phyloP scores from a whole-genome alignment of 2,329 filamentous ascomycete species.

The Ophiocordyceps sinensis region DNA sequence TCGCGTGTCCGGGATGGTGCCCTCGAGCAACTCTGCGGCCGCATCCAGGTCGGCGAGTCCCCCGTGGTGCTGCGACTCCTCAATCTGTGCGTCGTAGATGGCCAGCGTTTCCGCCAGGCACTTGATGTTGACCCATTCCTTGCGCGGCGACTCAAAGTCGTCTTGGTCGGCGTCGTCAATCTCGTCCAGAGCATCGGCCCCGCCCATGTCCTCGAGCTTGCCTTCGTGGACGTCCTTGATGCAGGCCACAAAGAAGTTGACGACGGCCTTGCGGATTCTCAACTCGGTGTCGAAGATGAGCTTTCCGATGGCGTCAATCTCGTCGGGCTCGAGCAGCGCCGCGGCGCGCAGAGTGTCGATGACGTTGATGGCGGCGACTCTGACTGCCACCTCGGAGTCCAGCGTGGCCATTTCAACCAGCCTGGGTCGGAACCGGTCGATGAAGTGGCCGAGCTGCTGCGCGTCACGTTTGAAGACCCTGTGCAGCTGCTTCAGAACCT shows the following conservation, averaged over 20 bases:
- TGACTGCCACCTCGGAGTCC: constrained; percentile 69
- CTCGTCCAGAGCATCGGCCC: constrained; percentile 63
- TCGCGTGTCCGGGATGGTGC: constrained; percentile 58
- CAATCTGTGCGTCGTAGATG: constrained; percentile 61
- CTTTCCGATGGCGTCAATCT: constrained; percentile 77
- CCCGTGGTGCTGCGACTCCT: constrained; percentile 36
- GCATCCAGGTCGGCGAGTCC: constrained; percentile 31
- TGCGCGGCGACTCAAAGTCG: constrained; percentile 60
- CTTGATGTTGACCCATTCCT: constrained; percentile 85
- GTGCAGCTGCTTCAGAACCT: constrained; percentile 71
- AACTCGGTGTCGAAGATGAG: constrained; percentile 81
- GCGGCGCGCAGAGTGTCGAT: constrained; percentile 70
- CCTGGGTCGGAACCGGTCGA: constrained; percentile 75
- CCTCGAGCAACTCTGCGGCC: constrained; percentile 42
- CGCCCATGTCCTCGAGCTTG: constrained; percentile 72
- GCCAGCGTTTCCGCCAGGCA: constrained; percentile 73
- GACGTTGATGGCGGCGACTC: constrained; percentile 66
- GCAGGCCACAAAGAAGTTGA: constrained; percentile 79
- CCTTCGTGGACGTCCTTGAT: constrained; percentile 68
- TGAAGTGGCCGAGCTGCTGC: constrained; percentile 79
- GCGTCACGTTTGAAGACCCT: constrained; percentile 69
- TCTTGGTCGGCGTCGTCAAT: constrained; percentile 59
- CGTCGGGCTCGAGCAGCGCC: constrained; percentile 77
- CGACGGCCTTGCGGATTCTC: constrained; percentile 75
- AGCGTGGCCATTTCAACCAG: constrained; percentile 85